Percentiles rank a stretch among this genome's conserved stretches.
Conservation (phyloP, 2,329 filamentous ascomycete species). For the Paraphoma chrysanthemicola region DNA sequence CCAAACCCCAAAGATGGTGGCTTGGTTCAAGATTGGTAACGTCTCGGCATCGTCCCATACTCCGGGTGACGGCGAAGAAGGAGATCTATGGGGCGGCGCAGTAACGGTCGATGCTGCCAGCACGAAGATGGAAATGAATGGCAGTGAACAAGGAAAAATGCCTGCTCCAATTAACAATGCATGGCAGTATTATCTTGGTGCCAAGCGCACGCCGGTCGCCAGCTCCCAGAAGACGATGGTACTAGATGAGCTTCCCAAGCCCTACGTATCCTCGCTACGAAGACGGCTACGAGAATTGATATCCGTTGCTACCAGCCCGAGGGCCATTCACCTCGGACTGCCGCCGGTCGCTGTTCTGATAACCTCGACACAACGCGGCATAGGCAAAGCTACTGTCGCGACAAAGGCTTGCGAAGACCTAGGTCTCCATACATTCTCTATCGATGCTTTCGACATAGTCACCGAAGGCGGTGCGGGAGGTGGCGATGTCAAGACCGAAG, state of each 20-base stretch:
- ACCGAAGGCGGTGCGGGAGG: constrained; percentile 89
- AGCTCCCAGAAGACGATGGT: constrained; percentile 64
- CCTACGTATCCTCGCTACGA: constrained; percentile 54
- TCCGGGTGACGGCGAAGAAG: constrained; percentile 65
- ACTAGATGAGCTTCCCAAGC: constrained; percentile 48
- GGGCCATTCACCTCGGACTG: constrained; percentile 85
- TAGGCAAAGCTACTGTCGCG: constrained; percentile 86
- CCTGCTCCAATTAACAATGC: constrained; percentile 77
- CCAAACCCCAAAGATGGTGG: constrained; percentile 60
- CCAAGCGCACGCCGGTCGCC: constrained; percentile 69
- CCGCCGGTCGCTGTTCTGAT: constrained; percentile 88
- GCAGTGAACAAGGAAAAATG: constrained; percentile 81
- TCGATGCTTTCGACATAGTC: constrained; percentile 92
- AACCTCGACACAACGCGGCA: constrained; percentile 89
- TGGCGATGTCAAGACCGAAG: constrained; percentile 92
- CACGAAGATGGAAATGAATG: constrained; percentile 90
- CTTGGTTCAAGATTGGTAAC: constrained; percentile 91
- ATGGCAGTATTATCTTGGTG: constrained; percentile 90
- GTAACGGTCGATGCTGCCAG: constrained; percentile 84
- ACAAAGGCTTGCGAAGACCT: constrained; percentile 82
- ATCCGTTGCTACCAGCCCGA: constrained; percentile 84
- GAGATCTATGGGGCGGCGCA: constrained; percentile 83
- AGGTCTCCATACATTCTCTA: constrained; percentile 84
- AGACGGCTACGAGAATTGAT: constrained; percentile 82
- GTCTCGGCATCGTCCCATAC: constrained; percentile 55